Percentiles rank a stretch among this genome's conserved stretches.
Evolutionary conservation across 164 flowering plant species (phyloP).

Genomic region (Nymphaea colorata): DNA sequence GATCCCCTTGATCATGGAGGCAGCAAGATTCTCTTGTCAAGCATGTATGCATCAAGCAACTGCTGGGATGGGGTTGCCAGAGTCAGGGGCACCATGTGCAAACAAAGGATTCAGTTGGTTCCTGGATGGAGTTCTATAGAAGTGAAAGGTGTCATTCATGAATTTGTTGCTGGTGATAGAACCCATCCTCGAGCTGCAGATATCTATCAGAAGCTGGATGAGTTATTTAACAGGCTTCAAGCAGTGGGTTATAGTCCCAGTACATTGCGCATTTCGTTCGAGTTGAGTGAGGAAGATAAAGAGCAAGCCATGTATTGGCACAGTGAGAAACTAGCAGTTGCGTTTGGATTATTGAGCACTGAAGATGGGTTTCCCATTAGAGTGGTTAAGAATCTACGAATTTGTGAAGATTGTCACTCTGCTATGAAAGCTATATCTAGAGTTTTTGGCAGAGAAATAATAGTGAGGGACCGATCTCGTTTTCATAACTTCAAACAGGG

Average conservation of each 20-base stretch:
- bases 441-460: conserved; percentile 33
- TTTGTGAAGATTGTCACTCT: conserved; percentile 45
- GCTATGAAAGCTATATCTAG: conserved; percentile 34
- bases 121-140: conserved; percentile 20
- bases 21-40: conserved; percentile 36
- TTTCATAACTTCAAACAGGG: conserved; percentile 40
- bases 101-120: conserved; percentile 4
- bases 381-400: conserved; percentile 41
- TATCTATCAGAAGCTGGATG: conserved; percentile 25
- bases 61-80: conserved; percentile 10
- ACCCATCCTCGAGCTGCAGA: conserved; percentile 14
- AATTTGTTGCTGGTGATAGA: conserved; percentile 12
- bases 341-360: conserved; percentile 39
- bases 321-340: conserved; percentile 52
- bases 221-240: conserved; percentile 18
- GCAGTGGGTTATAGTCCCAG: conserved; percentile 32
- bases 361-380: conserved; percentile 25
- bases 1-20: conserved; percentile 13
- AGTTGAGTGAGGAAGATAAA: conserved; percentile 40
- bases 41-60: conserved; percentile 28
- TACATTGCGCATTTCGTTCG: conserved; percentile 31
- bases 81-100: conserved; percentile 10
- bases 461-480: conserved; percentile 39
- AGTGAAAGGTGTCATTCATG: conserved; percentile 10
- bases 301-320: conserved; percentile 37